Conservation (phyloP, 225 moss, liverwort and hornwort species). For the Marchantia paleacea region DNA sequence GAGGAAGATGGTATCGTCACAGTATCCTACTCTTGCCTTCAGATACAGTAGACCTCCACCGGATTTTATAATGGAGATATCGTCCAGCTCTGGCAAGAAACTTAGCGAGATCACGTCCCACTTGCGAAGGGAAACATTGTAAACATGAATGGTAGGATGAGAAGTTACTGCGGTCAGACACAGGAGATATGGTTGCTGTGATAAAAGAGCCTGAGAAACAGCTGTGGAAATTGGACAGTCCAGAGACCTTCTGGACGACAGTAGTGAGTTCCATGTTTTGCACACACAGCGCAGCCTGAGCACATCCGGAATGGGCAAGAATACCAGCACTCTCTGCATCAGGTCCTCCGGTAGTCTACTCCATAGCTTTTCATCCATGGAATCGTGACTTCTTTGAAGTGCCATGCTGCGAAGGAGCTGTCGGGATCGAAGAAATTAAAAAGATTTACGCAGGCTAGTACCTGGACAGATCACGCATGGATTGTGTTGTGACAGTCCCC, state of each 20-base stretch:
- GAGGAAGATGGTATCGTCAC: slow-evolving; percentile 21
- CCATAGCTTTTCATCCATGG: slow-evolving; percentile 43
- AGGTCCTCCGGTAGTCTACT: slow-evolving; percentile 50
- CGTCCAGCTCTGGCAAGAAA: slow-evolving; percentile 44
- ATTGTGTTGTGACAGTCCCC: neutral
- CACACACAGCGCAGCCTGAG: slow-evolving; percentile 45
- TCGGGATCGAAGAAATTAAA: neutral
- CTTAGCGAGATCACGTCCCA: slow-evolving; percentile 41
- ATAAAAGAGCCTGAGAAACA: neutral
- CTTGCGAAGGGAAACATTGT: slow-evolving; percentile 36
- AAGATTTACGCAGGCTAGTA: neutral
- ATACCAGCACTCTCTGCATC: slow-evolving; percentile 42
- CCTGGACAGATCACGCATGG: neutral
- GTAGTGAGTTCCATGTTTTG: slow-evolving; percentile 40
- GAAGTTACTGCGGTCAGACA: slow-evolving; percentile 31
- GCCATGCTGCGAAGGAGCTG: slow-evolving; percentile 3
- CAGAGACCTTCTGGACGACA: slow-evolving; percentile 23
- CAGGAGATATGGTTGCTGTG: slow-evolving; percentile 28
- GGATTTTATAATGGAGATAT: slow-evolving; percentile 33
- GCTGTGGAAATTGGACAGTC: neutral
- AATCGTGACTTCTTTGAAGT: neutral
- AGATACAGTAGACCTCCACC: slow-evolving; percentile 42
- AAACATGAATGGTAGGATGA: slow-evolving; percentile 27
- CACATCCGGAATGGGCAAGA: slow-evolving; percentile 39
- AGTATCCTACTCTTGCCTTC: slow-evolving; percentile 18